Base-by-base conservation (phyloP, 495 filamentous ascomycete genomes). In the Neurospora cerealis region DNA sequence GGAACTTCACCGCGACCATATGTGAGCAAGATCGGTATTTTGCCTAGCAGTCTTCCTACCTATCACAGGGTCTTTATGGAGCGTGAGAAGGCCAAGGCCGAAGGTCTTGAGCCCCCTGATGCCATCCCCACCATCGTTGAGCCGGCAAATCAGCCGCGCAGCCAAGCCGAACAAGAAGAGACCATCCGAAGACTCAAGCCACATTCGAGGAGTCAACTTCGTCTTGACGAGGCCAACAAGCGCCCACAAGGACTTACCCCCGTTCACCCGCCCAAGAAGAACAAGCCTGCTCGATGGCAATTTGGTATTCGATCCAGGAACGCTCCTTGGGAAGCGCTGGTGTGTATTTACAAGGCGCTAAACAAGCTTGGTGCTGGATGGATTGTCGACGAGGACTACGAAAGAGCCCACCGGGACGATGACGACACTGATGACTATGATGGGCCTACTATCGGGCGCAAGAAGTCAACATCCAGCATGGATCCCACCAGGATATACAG, bases 221-320 rank as follows among this genome's bases (percentile, higher is more conserved):
- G 91, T 78, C 81, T 90, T 80, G 88, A 88, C 78, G 88, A 85
- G 75, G 89, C 81, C n/a, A 85, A 82, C 46, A 86, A 90, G 74
- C 90, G 90, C 39, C 93, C 93, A 2, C 91, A 91, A 69, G 85
- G 85, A 5, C 88, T 89, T 75, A 89, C 89, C 15, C 87, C 89
- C 9, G 84, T 85, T 34, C 86, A 88, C 34, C 83, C 89, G 66
- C 81, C 83, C 36, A 95, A 92, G 80, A 92, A 90, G 81, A 83
- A 81, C 37, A 88, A 88, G 71, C 88, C 90, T 4, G 93, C 93
- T 1, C 92, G 93, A 73, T 99, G 96, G 96, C 96, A 98, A 81
- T 99, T 98, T 79, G 96, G 96, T 39, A 99, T 99, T 73, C 89
- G 96, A 2, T 95, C 92, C 32, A 88, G 96, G 39, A 99, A 98